Base-by-base conservation (phyloP, 108 stramenopile species). In the Skeletonema menzelii region DNA sequence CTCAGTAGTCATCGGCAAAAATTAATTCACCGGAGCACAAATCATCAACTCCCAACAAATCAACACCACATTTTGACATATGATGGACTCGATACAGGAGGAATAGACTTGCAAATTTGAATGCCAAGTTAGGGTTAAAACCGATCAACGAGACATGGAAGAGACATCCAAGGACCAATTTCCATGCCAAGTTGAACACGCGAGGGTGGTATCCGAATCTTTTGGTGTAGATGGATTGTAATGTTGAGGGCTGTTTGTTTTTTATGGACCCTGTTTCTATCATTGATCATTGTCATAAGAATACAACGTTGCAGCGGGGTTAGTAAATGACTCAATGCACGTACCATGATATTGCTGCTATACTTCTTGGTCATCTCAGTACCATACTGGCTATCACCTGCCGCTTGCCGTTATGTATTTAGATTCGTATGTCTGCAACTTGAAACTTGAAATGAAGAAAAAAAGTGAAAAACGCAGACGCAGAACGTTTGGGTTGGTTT, bases 151-250 rank as follows among this genome's bases (percentile, higher is more conserved):
- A 11, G 7, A 58, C 27, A 35, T 68, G 27, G 28, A 46, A 77
- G 63, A 63, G 35, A 65, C 56, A 63, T 70, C 76, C 76, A 77
- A 77, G 76, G 76, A 70, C 76, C 60, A 49, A 65, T 68, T 70
- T 70, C 65, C 63, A 40, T 44, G 35, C 30, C 26, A 5, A 62
- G 34, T 40, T 53, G 76, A 70, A 69, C 64, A 76, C 55, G 64
- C 28, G 76, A 77, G 69, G 69, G 76, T 62, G 55, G 59, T 77
- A 44, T 65, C 76, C 69, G 57, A 59, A 56, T 30, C 17, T 42
- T 14, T 17, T 20, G 69, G 35, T 64, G 34, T 12, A 10, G 49
- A 47, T 37, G 20, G 58, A 8, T 19, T 56, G 19, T 69, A 19
- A 26, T 34, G 56, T 20, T 69, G 56, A 40, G 11, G 24, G n/a